Conservation (phyloP, 306 rosid species). For the Cucurbita argyrosperma region DNA sequence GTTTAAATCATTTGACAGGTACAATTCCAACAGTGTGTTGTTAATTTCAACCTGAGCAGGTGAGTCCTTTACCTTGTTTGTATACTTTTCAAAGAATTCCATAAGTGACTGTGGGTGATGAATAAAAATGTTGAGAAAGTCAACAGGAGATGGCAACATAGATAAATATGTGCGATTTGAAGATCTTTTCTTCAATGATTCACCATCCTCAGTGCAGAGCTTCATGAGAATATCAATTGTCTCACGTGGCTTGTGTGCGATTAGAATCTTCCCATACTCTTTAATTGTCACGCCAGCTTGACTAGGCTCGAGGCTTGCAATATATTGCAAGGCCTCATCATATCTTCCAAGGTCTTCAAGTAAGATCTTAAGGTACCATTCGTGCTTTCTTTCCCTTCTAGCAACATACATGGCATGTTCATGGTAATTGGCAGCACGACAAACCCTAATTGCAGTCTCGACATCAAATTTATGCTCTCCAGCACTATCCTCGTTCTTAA, state of each 20-base stretch:
- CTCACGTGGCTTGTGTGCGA: constrained; percentile 83
- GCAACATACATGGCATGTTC: constrained; percentile 99
- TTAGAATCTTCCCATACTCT: constrained; percentile 95
- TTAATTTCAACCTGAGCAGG: constrained; percentile 97
- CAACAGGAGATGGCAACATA: constrained; percentile 96
- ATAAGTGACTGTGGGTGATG: constrained; percentile 83
- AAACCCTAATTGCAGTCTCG: constrained; percentile 93
- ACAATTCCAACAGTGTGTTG: constrained; percentile 86
- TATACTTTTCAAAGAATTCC: constrained; percentile 86
- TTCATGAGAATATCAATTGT: constrained; percentile 78
- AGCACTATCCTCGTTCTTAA: constrained; percentile 63
- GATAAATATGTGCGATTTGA: constrained; percentile 41
- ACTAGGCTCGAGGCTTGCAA: constrained; percentile 79
- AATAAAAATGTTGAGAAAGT: constrained; percentile 84
- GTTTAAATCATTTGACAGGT: constrained; percentile 74
- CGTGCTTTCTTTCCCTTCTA: constrained; percentile 87
- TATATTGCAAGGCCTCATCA: constrained; percentile 85
- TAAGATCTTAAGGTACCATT: constrained; percentile 88
- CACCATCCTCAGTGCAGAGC: constrained; percentile 82
- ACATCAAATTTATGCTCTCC: constrained; percentile 92
- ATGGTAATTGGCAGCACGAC: constrained; percentile 96
- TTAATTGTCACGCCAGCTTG: constrained; percentile 89
- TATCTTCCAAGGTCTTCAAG: constrained; percentile 97
- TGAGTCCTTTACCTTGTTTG: constrained; percentile 74
- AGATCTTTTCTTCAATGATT: constrained; percentile 31